Evolutionary conservation across 2,329 filamentous ascomycete genomes (phyloP), one percentile per base, ranked within the genome.

Genomic region (Claviceps pazoutovae): DNA sequence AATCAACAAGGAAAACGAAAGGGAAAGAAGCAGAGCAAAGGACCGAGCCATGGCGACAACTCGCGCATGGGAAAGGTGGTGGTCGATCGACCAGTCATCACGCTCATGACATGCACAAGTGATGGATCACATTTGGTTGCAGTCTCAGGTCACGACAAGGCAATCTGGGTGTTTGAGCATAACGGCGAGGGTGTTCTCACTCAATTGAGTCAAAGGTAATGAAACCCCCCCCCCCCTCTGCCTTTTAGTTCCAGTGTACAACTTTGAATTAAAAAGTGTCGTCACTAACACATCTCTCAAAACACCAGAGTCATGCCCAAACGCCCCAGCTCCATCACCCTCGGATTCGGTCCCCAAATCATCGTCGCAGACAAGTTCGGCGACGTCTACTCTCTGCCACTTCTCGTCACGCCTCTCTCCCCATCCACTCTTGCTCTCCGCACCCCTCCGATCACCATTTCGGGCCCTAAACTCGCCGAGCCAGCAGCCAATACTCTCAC

Each of bases 341-440:
- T 96, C 50, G 81, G 84, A 7, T 71, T 79, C 41, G 83, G 90
- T 62, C 74, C 75, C 44, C 86, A 82, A 8, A 87, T 98, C 56
- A 69, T 97, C 53, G 82, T 80, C 55, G 91, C 82, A 50, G 93
- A 98, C 72, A 98, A 98, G 67, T 97, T 97, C 62, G 93, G 93
- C 57, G 93, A 98, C 65, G 91, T 96, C 55, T 97, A 95, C 68
- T 79, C 86, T 11, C 69, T 98, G 7, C 91, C 93, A 14, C 73
- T 97, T 49, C 50, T 62, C 54, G 53, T 56, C 47, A 60, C 58
- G 38, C 61, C 57, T 37, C 53, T 52, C 19, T 56, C 59, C 23
- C 50, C 49, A 50, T 57, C 47, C 23, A 43, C 43, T 36, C 51
- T 43, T 46, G 50, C 43, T 46, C 57, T 49, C 54, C 54, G 46